phyloP scores from a whole-genome alignment of 306 rosid species.

The Fragaria iinumae region DNA sequence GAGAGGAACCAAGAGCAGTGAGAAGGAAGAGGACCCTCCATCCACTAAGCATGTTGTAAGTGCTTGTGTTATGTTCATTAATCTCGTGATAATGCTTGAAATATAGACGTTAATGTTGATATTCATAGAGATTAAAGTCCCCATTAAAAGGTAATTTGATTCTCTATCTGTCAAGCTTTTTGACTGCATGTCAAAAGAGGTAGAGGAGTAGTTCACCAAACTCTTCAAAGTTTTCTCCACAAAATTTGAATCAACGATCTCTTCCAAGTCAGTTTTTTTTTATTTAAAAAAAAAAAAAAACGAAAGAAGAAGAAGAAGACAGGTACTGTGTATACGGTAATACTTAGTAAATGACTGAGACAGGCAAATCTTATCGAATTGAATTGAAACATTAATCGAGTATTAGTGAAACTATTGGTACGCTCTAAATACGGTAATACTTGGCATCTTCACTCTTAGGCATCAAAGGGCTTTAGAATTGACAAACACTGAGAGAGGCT shows the following conservation, averaged over 20 bases:
- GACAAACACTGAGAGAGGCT: not conserved
- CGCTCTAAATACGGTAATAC: no score
- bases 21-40: constrained; percentile 50
- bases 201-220: constrained; percentile 35
- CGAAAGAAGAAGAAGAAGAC: no score
- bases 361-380: not conserved
- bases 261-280: not conserved
- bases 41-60: constrained; percentile 50
- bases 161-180: constrained; percentile 25
- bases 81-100: not conserved
- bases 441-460: no score
- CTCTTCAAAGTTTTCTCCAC: constrained; percentile 6
- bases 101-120: constrained; percentile 36
- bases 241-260: not conserved
- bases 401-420: no score
- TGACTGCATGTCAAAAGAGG: constrained; percentile 34
- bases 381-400: no score
- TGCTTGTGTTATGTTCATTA: constrained; percentile 29
- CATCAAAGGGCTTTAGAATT: not conserved
- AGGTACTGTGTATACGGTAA: no score
- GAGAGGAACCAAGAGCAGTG: constrained; percentile 38
- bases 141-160: constrained; percentile 18
- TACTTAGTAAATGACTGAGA: no score
- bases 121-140: constrained; percentile 24
- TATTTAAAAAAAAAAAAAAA: no score